Percentiles rank a stretch among this genome's conserved stretches.
Conservation (phyloP, 257 asterid genomes). For the Solanum ossicruentum region DNA sequence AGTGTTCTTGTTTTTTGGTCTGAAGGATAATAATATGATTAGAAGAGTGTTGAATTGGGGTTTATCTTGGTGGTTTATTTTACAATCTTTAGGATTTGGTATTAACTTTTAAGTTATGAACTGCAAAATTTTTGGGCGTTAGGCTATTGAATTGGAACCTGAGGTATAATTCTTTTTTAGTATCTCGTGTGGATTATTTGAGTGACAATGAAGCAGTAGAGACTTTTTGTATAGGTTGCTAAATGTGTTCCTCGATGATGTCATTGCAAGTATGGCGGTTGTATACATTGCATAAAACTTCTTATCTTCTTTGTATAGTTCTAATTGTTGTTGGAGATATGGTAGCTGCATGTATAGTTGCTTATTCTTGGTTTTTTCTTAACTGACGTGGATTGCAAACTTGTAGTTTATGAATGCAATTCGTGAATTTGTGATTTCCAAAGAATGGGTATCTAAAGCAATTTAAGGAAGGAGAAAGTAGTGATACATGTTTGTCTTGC, state of each 20-base stretch:
- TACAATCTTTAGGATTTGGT: not conserved
- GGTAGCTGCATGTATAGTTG: not conserved
- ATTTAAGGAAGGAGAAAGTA: not conserved
- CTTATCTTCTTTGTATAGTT: not conserved
- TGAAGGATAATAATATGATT: not conserved
- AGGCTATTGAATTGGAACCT: not conserved
- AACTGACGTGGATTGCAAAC: not conserved
- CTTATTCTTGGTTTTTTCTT: not conserved
- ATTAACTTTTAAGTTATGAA: not conserved
- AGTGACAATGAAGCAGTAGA: not conserved
- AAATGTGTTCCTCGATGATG: not conserved
- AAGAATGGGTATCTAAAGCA: not conserved
- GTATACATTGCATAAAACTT: not conserved
- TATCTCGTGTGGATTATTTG: not conserved
- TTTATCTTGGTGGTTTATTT: not conserved
- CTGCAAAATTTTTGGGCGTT: not conserved
- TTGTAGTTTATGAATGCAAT: not conserved
- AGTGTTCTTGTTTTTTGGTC: not conserved
- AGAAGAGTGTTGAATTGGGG: not conserved
- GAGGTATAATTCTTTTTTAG: not conserved
- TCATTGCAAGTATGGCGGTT: not conserved
- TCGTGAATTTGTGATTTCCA: not conserved
- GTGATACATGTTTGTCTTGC: not conserved
- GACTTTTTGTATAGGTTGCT: not conserved
- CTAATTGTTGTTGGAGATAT: not conserved